Evolutionary conservation across 805 yeast genomes (phyloP), one percentile per base, ranked within the genome.

Genomic region (Candida alai): DNA sequence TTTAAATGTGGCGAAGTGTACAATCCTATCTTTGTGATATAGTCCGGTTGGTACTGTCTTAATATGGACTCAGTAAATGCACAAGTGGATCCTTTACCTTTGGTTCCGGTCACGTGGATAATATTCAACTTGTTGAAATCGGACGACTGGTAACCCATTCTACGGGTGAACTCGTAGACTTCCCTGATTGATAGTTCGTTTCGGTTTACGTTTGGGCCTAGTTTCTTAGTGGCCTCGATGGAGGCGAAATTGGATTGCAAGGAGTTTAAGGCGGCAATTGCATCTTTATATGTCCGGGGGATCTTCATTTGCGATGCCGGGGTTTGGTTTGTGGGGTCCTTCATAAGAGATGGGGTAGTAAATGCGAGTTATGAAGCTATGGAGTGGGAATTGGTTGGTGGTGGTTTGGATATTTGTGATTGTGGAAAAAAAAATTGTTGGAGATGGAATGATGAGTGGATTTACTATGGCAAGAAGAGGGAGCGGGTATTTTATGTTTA

Each of bases 11-110:
- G 99, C 2, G 96, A 86, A 2, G 97, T 89, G 54, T 85, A 93
- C n/a, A 93, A 69, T 0, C 98, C 99, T 33, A 89, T 73, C 56
- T 85, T 86, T 13, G 59, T 55, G 36, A 81, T 62, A 19, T 54
- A 47, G 10, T 48, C 17, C 10, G 13, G 19, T 30, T 22, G 24
- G 49, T 86, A 86, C 52, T 86, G 86, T 6, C 60, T 51, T 41
- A 94, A 58, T 24, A 94, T 86, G 2, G 93, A 78, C 49, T 85
- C 84, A 2, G 88, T 76, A 53, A 93, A 93, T 0, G 98, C 96
- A 59, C 97, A 90, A 0, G 97, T 90, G 1, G 97, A 88, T 1
- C 99, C 99, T 62, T 93, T 93, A 10, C 99, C 99, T 56, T 93
- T 93, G 1, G 99, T 93, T 14, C 99, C 99, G 0, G 99, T 89